Base-by-base conservation (phyloP, 371 early-diverging fungal genomes). In the Mortierella sp. region DNA sequence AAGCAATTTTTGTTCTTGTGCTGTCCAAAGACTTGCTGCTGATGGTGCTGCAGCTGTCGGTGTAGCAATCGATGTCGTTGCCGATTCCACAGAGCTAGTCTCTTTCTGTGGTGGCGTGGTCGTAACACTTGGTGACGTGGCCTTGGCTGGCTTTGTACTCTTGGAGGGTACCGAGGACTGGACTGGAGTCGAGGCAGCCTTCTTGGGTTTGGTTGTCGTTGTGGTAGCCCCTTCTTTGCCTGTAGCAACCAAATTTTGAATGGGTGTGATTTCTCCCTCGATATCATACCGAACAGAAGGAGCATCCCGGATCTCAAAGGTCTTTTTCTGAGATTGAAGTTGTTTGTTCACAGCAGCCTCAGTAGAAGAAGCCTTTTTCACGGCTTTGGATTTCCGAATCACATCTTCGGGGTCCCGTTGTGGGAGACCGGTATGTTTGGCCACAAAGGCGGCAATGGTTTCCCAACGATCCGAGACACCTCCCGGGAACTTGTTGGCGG, bases 401-500 rank as follows among this genome's bases (percentile, higher is more conserved):
- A 89, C 71, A 52, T 90, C 87, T 0, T 84, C 85, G 16, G 82
- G 72, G n/a, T 74, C 66, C 15, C 90, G 82, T 21, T 72, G 68
- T 6, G 84, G 74, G 21, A 80, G 68, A 3, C 83, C 82, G 37
- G 85, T 73, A 26, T 90, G 90, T 9, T 82, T 57, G 2, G 85
- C 76, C 4, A 90, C 72, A 63, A 84, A 89, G 15, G 85, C 82
- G 37, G 86, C 84, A 53, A 90, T 89, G 1, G 82, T 87, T 7
- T 89, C 86, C 90, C 90, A 90, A n/a, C 90, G 81, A 23, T 83
- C 62, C 18, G 68, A 63, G 21, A 89, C 86, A 16, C 90, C 90
- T 14, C 90, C 89, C 0, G 90, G 90, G 60, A 88, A 89, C 68
- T 85, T 87, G 67, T 90, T 90, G 50, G 81, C 82, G 5, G 88